Conservation (phyloP, 495 filamentous ascomycete species). For the Neurospora pannonica region DNA sequence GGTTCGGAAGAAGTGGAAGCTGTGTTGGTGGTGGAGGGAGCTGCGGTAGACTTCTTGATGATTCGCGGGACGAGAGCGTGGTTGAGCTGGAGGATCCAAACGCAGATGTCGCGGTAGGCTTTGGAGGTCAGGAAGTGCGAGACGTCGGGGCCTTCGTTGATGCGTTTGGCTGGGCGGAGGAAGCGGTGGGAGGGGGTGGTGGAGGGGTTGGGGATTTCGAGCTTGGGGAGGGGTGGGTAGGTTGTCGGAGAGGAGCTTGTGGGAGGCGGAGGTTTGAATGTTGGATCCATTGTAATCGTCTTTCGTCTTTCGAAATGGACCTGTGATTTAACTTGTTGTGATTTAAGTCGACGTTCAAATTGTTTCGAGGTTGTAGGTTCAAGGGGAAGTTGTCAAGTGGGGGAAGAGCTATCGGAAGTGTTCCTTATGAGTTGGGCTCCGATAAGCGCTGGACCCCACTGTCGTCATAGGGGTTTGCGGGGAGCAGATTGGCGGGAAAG, state of each 20-base stretch:
- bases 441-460: not conserved
- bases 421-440: not conserved
- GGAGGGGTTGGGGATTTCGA: slow-evolving; percentile 23
- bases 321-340: not conserved
- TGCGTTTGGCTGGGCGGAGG: slow-evolving; percentile 56
- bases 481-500: not conserved
- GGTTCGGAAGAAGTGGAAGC: not conserved
- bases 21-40: not conserved
- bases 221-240: slow-evolving; percentile 12
- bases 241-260: not conserved
- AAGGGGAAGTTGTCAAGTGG: not conserved
- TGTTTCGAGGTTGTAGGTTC: not conserved
- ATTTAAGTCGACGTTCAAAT: not conserved
- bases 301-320: not conserved
- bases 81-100: slow-evolving; percentile 84
- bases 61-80: slow-evolving; percentile 67
- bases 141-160: slow-evolving; percentile 75
- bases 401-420: not conserved
- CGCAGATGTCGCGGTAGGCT: slow-evolving; percentile 78
- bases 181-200: slow-evolving; percentile 29
- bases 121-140: slow-evolving; percentile 61
- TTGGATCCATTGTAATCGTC: not conserved
- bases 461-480: not conserved
- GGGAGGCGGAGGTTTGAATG: not conserved
- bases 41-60: slow-evolving; percentile 8